Conservation (phyloP, 148 eudicot species). For the Dysphania ambrosioides region DNA sequence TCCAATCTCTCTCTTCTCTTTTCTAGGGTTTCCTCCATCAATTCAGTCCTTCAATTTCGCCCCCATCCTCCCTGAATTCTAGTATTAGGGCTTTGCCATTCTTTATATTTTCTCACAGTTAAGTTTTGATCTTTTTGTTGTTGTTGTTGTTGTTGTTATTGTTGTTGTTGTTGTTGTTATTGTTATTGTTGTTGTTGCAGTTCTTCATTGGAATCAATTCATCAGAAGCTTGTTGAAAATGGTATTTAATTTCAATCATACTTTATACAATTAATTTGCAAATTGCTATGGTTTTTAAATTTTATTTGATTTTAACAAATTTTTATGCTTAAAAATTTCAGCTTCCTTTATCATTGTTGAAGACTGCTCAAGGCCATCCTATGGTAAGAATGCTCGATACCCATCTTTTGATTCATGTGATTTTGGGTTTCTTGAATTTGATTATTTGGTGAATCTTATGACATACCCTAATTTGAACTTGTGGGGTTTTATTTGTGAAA, state of each 20-base stretch:
- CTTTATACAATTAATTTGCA: background rate
- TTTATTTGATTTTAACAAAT: background rate
- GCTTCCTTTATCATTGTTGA: conserved; percentile 78
- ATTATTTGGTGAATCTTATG: background rate
- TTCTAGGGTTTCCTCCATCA: background rate
- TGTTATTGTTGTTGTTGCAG: too few relatives aligned
- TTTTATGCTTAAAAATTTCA: conserved; percentile 21
- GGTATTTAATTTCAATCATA: conserved; percentile 5
- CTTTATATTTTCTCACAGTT: background rate
- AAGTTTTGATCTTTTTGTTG: too few relatives aligned
- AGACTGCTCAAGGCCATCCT: conserved; percentile 88
- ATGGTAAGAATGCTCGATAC: conserved; percentile 43
- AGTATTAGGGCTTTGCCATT: background rate
- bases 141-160: too few relatives aligned
- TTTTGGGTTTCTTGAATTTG: background rate
- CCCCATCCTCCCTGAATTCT: too few relatives aligned
- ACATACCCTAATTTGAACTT: too few relatives aligned
- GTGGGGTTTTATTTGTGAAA: background rate
- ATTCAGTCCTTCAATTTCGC: background rate
- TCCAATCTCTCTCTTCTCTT: background rate
- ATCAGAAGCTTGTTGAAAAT: conserved; percentile 6
- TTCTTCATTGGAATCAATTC: conserved; percentile 1
- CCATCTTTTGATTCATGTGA: background rate
- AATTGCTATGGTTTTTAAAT: background rate
- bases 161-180: too few relatives aligned